Evolutionary conservation across 306 rosid genomes (phyloP), one percentile per base, ranked within the genome.

Genomic region (Acacia melanoxylon): DNA sequence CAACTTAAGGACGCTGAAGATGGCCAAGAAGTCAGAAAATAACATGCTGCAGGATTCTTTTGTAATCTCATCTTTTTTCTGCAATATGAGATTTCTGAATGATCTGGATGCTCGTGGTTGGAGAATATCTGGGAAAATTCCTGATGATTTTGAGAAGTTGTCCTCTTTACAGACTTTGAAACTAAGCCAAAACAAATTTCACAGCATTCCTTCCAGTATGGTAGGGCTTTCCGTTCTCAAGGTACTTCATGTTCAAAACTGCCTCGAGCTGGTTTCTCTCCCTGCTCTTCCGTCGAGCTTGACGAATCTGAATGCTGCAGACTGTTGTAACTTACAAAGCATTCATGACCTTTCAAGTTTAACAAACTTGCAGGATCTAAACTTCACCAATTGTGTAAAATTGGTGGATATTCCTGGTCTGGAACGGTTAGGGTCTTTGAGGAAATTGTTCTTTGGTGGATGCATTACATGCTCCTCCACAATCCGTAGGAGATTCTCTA

Each of bases 241-340:
- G 45, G 12, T 20, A 2, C 94, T 92, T 63, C 0, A 6, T 6
- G 71, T 92, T 80, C 45, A 76, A 40, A 69, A 83, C 19, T 92
- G 93, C 78, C 72, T 27, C 10, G 68, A 85, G 54, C 89, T 92
- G 68, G 78, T 46, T 72, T 84, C 87, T 80, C 83, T 92, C 15
- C 97, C 97, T 24, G 75, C 88, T 40, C 92, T 91, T 88, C 95
- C 97, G 65, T 81, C 95, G 10, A 88, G 92, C 80, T 83, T 92
- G 89, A 12, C 52, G 40, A 15, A 31, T 80, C 56, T 92, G 63
- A 72, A 88, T 46, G 83, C 74, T 75, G 89, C 89, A 52, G 80
- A 89, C 81, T 91, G 92, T 42, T 83, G 35, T 24, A 61, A 87
- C 62, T 68, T 92, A 61, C 91, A 88, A 75, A 84, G 52, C 33